Percentiles rank a stretch among this genome's conserved stretches.
Conservation (phyloP, 495 filamentous ascomycete genomes). For the Cenococcum geophilum region DNA sequence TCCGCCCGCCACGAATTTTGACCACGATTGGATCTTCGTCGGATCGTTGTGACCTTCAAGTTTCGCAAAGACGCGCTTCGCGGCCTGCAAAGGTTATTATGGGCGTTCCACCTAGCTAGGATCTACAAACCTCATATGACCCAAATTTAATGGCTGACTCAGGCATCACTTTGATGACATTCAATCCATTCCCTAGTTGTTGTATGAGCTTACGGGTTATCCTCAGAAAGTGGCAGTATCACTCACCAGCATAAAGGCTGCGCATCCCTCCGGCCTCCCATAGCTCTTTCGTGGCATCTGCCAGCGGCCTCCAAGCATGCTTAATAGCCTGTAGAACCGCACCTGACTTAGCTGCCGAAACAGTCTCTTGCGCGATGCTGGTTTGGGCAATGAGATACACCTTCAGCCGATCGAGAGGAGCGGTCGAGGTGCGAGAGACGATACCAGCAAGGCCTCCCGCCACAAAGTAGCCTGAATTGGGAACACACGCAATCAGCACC, state of each 20-base stretch:
- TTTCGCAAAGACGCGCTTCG: conserved; percentile 78
- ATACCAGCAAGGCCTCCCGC: conserved; percentile 90
- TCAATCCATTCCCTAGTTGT: conserved; percentile 92
- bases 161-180: conserved; percentile 95
- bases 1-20: conserved; percentile 87
- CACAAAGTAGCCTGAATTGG: conserved; percentile 88
- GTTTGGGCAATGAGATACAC: conserved; percentile 96
- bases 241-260: conserved; percentile 88
- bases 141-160: conserved; percentile 97
- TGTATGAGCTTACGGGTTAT: conserved; percentile 32
- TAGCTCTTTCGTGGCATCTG: conserved; percentile 63
- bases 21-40: conserved; percentile 62
- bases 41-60: conserved; percentile 86
- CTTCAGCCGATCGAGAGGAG: conserved; percentile 92
- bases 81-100: conserved; percentile 49
- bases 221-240: conserved; percentile 19
- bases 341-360: conserved; percentile 65
- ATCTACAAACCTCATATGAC: conserved; percentile 66
- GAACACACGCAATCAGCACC: conserved; percentile 57
- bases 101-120: neutral
- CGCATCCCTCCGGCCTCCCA: conserved; percentile 85
- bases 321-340: conserved; percentile 60
- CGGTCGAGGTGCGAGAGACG: conserved; percentile 86
- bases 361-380: conserved; percentile 51
- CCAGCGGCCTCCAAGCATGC: conserved; percentile 59